These are phyloP conservation scores for Sclerotinia nivalis DNA, from an alignment of 2,329 filamentous ascomycete species.

Conservation along the genomic window DNA sequence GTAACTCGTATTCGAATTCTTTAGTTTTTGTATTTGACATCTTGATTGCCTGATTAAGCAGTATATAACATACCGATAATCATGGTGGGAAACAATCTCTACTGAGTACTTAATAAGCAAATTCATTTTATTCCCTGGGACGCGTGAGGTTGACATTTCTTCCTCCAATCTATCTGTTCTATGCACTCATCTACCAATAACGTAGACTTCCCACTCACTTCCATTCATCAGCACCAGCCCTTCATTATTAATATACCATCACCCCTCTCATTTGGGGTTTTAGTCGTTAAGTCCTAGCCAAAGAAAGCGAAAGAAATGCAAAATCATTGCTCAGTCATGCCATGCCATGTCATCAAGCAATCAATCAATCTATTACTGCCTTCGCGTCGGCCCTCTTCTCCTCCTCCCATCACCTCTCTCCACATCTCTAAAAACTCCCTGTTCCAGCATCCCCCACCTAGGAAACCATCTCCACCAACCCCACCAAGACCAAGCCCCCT, in stretches of 20 bases:
- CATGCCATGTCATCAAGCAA: background rate
- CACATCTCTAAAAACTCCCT: background rate
- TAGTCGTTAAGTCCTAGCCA: background rate
- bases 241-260: background rate
- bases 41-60: background rate
- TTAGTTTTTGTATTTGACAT: no score
- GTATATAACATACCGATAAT: no score
- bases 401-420: background rate
- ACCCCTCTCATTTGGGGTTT: no score
- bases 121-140: background rate
- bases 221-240: background rate
- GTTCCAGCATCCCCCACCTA: constrained; percentile 11
- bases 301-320: constrained; percentile 5
- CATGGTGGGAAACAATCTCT: no score
- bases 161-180: background rate
- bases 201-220: background rate
- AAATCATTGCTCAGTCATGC: constrained; percentile 1
- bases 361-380: background rate
- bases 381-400: background rate
- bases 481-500: constrained; percentile 5
- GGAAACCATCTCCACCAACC: constrained; percentile 18
- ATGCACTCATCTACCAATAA: background rate
- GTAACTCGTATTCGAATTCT: no score
- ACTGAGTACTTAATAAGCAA: background rate
- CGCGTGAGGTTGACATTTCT: background rate